These are phyloP conservation scores for Penicillium antarcticum DNA, from an alignment of 495 filamentous ascomycete species.

Conservation along the genomic window DNA sequence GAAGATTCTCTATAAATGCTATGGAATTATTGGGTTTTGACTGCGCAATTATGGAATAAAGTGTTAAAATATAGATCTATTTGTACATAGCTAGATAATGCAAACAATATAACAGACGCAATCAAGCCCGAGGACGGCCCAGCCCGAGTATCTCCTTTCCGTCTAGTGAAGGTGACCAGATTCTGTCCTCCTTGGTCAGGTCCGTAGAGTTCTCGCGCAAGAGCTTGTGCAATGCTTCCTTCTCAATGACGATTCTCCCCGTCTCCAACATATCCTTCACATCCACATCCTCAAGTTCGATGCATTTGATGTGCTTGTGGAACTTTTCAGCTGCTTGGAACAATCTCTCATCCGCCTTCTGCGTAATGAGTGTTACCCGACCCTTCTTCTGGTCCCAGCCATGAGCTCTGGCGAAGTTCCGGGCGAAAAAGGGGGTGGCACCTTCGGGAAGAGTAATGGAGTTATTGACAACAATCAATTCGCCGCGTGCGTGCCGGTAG, in stretches of 20 bases:
- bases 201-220: constrained; percentile 75
- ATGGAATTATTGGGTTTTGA: too few relatives aligned
- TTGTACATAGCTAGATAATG: constrained; percentile 34
- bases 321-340: constrained; percentile 50
- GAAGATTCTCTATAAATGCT: background rate
- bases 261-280: constrained; percentile 90
- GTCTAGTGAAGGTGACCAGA: constrained; percentile 1
- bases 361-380: constrained; percentile 75
- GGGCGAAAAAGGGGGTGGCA: constrained; percentile 55
- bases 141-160: background rate
- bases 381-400: constrained; percentile 68
- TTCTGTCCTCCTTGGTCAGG: constrained; percentile 32
- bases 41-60: too few relatives aligned
- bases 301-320: constrained; percentile 62
- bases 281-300: constrained; percentile 73
- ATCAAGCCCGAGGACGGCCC: constrained; percentile 5
- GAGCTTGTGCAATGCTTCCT: constrained; percentile 70
- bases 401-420: constrained; percentile 64
- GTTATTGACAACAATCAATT: constrained; percentile 80
- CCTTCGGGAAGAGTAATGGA: constrained; percentile 57
- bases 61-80: constrained; percentile 23
- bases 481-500: constrained; percentile 81
- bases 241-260: constrained; percentile 82
- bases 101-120: constrained; percentile 17
- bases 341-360: constrained; percentile 35